A percentile compares a stretch with the other conserved stretches of the same genome.
Evolutionary conservation across 805 yeast species (phyloP).

Genomic region (Cephaloascus fragrans): DNA sequence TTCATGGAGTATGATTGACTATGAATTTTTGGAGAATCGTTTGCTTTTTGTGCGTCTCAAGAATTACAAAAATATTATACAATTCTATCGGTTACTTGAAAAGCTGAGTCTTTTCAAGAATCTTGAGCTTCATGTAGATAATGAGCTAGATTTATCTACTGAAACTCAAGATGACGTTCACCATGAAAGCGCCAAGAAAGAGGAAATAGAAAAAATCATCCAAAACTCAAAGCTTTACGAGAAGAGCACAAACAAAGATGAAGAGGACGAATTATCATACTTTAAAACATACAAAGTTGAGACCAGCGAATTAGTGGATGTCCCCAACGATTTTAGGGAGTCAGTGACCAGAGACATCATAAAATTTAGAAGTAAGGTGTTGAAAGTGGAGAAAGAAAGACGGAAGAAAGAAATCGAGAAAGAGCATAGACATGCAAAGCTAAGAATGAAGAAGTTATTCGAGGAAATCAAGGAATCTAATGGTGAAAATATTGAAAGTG

Average conservation of each 20-base stretch:
- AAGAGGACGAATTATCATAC: constrained; percentile 1
- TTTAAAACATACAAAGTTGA: constrained; percentile 38
- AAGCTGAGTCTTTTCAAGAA: constrained; percentile 1
- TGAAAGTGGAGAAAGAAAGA: constrained; percentile 40
- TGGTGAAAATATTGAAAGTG: constrained; percentile 3
- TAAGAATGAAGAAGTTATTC: constrained; percentile 34
- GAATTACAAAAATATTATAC: constrained; percentile 6
- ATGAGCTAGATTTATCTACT: background rate
- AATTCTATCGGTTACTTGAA: constrained; percentile 6
- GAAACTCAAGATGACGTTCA: constrained; percentile 2
- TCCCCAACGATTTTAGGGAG: constrained; percentile 44
- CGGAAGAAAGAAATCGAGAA: constrained; percentile 35
- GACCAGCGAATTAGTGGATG: constrained; percentile 44
- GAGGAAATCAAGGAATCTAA: constrained; percentile 22
- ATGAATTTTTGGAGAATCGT: constrained; percentile 19
- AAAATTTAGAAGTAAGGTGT: constrained; percentile 45
- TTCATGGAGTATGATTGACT: constrained; percentile 23
- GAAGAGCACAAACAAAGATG: constrained; percentile 3
- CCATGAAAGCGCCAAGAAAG: constrained; percentile 3
- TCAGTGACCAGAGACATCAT: constrained; percentile 43
- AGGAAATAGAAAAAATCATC: constrained; percentile 1
- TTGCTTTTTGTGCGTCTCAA: constrained; percentile 22
- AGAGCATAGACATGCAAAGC: constrained; percentile 40
- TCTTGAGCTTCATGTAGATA: constrained; percentile 2
- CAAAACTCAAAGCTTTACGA: constrained; percentile 1